Evolutionary conservation across 371 early-diverging fungal genomes (phyloP).

Genomic region (Parasitella parasitica): DNA sequence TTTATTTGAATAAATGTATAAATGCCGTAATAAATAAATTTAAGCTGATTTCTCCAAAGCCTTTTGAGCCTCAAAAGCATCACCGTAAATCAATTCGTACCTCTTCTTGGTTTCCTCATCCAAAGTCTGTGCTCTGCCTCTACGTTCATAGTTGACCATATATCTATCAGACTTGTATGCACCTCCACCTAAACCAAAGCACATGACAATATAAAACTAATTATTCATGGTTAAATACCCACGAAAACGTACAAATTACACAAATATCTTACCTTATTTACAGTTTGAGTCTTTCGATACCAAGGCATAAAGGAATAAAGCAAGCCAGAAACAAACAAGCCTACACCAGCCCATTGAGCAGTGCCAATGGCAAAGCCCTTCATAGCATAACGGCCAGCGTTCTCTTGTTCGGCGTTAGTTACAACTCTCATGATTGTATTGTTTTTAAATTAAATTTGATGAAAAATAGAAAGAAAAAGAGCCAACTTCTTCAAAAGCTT

Average conservation of each 20-base stretch:
- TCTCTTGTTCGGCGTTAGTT: conserved; percentile 43
- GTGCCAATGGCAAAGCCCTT: conserved; percentile 51
- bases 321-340: conserved; percentile 44
- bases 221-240: too few relatives aligned
- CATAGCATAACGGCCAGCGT: conserved; percentile 49
- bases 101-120: conserved; percentile 43
- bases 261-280: conserved; percentile 42
- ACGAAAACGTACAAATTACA: not conserved
- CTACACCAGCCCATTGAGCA: conserved; percentile 53
- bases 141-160: conserved; percentile 54
- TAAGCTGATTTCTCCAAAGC: conserved; percentile 3
- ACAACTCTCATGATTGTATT: conserved; percentile 45
- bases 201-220: conserved; percentile 57
- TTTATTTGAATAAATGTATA: too few relatives aligned
- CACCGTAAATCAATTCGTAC: conserved; percentile 47
- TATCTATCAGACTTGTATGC: conserved; percentile 55
- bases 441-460: not conserved
- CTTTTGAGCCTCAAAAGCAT: conserved; percentile 14
- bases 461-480: not conserved
- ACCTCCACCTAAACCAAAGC: conserved; percentile 51
- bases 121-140: conserved; percentile 47
- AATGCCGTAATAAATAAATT: not conserved
- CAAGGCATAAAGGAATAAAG: conserved; percentile 47
- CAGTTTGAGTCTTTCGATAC: conserved; percentile 47
- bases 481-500: not conserved